Base-by-base conservation (phyloP, 495 filamentous ascomycete genomes). In the Aspergillus cristatus region DNA sequence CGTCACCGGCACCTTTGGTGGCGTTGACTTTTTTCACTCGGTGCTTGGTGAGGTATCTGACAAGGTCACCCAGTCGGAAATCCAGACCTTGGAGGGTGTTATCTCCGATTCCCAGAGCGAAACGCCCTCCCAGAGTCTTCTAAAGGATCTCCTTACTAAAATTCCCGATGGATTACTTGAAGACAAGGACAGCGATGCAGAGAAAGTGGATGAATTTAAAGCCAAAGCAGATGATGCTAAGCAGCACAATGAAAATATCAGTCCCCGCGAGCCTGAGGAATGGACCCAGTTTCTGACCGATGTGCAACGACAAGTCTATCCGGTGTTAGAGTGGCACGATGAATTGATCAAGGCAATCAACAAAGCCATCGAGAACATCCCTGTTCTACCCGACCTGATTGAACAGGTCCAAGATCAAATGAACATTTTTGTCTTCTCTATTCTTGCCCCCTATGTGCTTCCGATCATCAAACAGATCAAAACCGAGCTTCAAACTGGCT, bases 1-100 rank as follows among this genome's bases (percentile, higher is more conserved):
- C 15, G 70, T 94, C 32, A 95, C 88, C 6, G 87, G 87, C 38
- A 94, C 89, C 3, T 96, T 94, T 61, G 88, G 88, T 20, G 86
- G 86, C 37, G 87, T 93, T 7, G 86, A 93, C 38, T 80, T 79
- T 57, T 68, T 91, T 15, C 87, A 93, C 62, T 89, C 83, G 2
- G 88, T 95, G 14, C 77, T 87, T 33, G 88, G 88, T 33, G 86
- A 95, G 62, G 68, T 94, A 40, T 81, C 79, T 14, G 88, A 95
- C 54, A 94, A 93, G 61, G 74, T 83, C 40, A 86, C 75, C 28
- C 88, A 95, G 56, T 86, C 80, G 25, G 88, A 95, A 54, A 71
- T 95, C 29, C 72, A 87, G 52, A 76, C 82, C 16, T 75, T 95
- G 25, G 84, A 94, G 57, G 78, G 75, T 14, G 81, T 81, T 7